Evolutionary conservation across 257 asterid genomes (phyloP).

Genomic region (Solanum chaucha): DNA sequence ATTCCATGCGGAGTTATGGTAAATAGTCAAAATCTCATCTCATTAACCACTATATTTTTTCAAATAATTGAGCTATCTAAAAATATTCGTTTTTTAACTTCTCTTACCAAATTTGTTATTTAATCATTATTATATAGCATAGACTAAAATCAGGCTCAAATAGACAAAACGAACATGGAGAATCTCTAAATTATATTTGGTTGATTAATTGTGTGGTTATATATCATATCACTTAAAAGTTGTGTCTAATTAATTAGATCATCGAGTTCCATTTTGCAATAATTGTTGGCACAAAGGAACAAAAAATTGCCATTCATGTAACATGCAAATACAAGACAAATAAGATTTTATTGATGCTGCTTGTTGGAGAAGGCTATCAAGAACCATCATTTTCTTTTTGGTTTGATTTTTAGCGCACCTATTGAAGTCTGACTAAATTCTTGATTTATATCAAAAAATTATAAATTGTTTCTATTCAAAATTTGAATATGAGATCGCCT

Average conservation of each 20-base stretch:
- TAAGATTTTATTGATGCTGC: not conserved
- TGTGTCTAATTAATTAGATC: not conserved
- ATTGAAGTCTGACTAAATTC: not conserved
- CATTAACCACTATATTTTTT: not conserved
- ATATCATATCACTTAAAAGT: not conserved
- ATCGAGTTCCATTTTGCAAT: not conserved
- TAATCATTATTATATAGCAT: not conserved
- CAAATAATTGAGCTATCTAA: not conserved
- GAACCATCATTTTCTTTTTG: not conserved
- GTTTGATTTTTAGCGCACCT: fast-evolving
- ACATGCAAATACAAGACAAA: not conserved
- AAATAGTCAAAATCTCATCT: not conserved
- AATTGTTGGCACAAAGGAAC: not conserved
- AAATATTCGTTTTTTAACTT: not conserved
- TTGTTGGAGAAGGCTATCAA: not conserved
- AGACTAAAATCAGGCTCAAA: not conserved
- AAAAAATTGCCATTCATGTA: not conserved
- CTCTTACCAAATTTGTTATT: not conserved
- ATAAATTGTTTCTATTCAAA: not conserved
- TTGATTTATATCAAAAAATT: not conserved
- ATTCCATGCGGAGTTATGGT: not conserved
- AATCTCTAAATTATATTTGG: not conserved
- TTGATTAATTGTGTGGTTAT: not conserved
- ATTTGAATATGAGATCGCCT: not conserved
- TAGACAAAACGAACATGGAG: not conserved